A percentile compares a stretch with the other conserved stretches of the same genome.
phyloP scores from a whole-genome alignment of 768 basidiomycete species.

The Hortiboletus campestris region DNA sequence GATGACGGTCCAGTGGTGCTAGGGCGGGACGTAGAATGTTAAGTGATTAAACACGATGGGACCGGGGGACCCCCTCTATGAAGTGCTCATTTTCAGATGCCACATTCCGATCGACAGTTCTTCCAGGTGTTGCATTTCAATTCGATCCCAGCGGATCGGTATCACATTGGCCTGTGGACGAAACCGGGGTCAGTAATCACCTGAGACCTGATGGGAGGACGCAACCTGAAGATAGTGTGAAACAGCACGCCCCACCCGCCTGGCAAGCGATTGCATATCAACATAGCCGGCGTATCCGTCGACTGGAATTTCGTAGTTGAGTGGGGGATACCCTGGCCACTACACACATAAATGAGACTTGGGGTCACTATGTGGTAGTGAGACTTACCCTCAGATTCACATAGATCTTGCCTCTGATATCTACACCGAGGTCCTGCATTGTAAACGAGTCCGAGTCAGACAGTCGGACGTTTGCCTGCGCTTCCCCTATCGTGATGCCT shows the following conservation, averaged over 20 bases:
- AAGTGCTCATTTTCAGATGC: conserved; percentile 57
- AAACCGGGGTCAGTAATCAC: conserved; percentile 7
- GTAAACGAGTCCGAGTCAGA: conserved; percentile 64
- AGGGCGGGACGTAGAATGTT: conserved; percentile 5
- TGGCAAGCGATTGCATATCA: conserved; percentile 62
- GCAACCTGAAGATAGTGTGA: conserved; percentile 72
- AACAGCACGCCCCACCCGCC: conserved; percentile 68
- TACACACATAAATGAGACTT: conserved; percentile 24
- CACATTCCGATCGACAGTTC: conserved; percentile 66
- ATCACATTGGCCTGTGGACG: conserved; percentile 59
- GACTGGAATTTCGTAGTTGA: conserved; percentile 74
- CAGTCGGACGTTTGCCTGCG: conserved; percentile 60
- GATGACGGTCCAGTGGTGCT: conserved; percentile 9
- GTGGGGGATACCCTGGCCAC: conserved; percentile 70
- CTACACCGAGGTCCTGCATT: conserved; percentile 63
- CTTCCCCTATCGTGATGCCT: conserved; percentile 67
- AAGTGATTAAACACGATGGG: conserved; percentile 8
- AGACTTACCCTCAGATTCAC: conserved; percentile 58
- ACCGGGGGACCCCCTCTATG: conserved; percentile 16
- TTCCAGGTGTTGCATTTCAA: conserved; percentile 69
- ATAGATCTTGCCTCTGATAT: conserved; percentile 55
- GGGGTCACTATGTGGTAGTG: neutral
- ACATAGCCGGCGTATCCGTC: conserved; percentile 65
- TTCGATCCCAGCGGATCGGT: conserved; percentile 65
- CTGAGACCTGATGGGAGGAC: conserved; percentile 3